Base-by-base conservation (phyloP, 2,329 filamentous ascomycete genomes). In the Penicillium sp. region DNA sequence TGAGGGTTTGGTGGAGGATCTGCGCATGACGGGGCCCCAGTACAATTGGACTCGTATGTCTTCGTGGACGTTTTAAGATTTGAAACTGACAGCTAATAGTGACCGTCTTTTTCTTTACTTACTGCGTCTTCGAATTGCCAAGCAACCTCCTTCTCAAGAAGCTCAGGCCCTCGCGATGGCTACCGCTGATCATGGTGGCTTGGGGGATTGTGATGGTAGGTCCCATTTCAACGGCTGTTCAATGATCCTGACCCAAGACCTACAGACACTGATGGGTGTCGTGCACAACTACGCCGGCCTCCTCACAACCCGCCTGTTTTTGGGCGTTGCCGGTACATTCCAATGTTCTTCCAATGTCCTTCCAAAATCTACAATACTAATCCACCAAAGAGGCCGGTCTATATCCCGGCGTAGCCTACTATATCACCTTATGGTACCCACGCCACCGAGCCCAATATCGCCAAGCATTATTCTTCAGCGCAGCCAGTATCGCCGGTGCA, bases 401-500 rank as follows among this genome's bases (percentile, higher is more conserved):
- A 0, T 75, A 74, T 51, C 74, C 73, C 8, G 75, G 74, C 22
- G 67, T 76, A 44, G 65, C 69, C 22, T 75, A 75, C 50, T 76
- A 77, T 31, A 70, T 77, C 28, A 74, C 73, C 1, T 63, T 76
- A 51, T 79, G 76, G 72, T 79, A 79, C 45, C 71, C 70, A 3
- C 68, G 75, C 5, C 67, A 68, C 33, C 72, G 76, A 45, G 67
- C 71, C 2, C 76, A 78, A 41, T 65, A 68, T 10, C 35, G 35
- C 9, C 35, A 38, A 38, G 74, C 76, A 5, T 62, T 79, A 1
- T 74, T 77, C 63, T 79, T 79, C 60, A 75, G 72, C 43, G 75
- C 77, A 0, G 74, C 74, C 2, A 74, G 72, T 36, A 63, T 81
- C 41, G 78, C 79, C 1, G 78, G 79, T n/a, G 77, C 76, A 1